Evolutionary conservation across 208 protist genomes (phyloP).

Genomic region (Perkinsela sp.): DNA sequence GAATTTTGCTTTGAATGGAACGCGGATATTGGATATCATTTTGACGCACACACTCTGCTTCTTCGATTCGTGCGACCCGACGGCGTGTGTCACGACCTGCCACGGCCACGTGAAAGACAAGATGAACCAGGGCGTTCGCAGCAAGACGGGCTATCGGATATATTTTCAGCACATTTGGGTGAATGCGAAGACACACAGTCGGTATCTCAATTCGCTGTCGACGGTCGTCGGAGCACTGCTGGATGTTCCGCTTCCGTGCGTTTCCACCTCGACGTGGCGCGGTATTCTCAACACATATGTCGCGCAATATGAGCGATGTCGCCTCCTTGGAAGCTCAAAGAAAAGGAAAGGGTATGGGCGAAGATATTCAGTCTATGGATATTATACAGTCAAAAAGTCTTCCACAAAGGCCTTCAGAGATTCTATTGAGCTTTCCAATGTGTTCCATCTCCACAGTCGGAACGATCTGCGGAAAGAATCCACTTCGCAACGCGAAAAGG

Average conservation of each 20-base stretch:
- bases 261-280: not conserved
- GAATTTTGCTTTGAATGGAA: not conserved
- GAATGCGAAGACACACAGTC: not conserved
- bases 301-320: not conserved
- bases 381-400: not conserved
- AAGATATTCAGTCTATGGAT: not conserved
- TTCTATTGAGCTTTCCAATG: not conserved
- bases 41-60: not conserved
- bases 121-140: not conserved
- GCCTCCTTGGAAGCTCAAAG: not conserved
- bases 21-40: not conserved
- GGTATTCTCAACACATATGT: not conserved
- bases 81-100: not conserved
- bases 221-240: not conserved
- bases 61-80: not conserved
- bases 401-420: not conserved
- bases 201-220: not conserved
- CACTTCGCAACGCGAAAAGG: not conserved
- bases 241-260: not conserved
- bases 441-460: not conserved
- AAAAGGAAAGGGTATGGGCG: not conserved
- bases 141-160: not conserved
- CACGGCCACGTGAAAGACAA: not conserved
- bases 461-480: not conserved
- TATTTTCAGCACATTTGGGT: conserved; percentile 1